Evolutionary conservation across 2,329 filamentous ascomycete genomes (phyloP).

Genomic region (Xylariaceae sp.): DNA sequence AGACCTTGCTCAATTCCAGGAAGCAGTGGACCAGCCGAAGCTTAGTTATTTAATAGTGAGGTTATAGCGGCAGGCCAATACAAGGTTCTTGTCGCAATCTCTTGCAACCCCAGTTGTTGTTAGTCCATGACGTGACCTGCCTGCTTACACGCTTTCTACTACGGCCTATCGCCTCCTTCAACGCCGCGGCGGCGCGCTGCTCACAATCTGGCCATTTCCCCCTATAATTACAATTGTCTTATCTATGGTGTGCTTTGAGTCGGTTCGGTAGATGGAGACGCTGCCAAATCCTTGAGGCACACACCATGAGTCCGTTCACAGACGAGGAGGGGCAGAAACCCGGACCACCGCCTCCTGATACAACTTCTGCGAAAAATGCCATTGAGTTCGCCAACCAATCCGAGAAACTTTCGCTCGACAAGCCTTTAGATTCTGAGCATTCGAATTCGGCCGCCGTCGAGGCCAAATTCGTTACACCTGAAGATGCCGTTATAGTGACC

Average conservation of each 20-base stretch:
- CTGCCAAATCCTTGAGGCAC: neutral
- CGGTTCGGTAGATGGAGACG: too few species aligned
- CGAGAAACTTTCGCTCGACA: slow-evolving; percentile 57
- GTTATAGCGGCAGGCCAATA: too few species aligned
- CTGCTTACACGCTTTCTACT: neutral
- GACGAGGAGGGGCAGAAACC: slow-evolving; percentile 23
- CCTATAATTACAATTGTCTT: too few species aligned
- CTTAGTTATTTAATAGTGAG: too few species aligned
- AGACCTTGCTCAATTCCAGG: too few species aligned
- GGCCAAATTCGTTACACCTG: slow-evolving; percentile 70
- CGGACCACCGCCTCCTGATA: slow-evolving; percentile 29
- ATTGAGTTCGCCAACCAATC: slow-evolving; percentile 67
- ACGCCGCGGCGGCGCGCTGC: neutral
- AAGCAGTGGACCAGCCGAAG: too few species aligned
- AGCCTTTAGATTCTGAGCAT: slow-evolving; percentile 37
- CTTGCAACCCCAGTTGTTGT: too few species aligned
- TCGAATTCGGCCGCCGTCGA: slow-evolving; percentile 60
- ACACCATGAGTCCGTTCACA: slow-evolving; percentile 28
- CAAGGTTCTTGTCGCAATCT: too few species aligned
- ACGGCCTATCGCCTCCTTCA: neutral
- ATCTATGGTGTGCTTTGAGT: too few species aligned
- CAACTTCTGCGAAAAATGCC: slow-evolving; percentile 48
- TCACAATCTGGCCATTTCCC: too few species aligned
- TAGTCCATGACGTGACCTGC: slow-evolving; percentile 19
- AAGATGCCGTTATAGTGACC: slow-evolving; percentile 74